Evolutionary conservation across 2,329 filamentous ascomycete species (phyloP).

Genomic region (Hypoxylon sp.): DNA sequence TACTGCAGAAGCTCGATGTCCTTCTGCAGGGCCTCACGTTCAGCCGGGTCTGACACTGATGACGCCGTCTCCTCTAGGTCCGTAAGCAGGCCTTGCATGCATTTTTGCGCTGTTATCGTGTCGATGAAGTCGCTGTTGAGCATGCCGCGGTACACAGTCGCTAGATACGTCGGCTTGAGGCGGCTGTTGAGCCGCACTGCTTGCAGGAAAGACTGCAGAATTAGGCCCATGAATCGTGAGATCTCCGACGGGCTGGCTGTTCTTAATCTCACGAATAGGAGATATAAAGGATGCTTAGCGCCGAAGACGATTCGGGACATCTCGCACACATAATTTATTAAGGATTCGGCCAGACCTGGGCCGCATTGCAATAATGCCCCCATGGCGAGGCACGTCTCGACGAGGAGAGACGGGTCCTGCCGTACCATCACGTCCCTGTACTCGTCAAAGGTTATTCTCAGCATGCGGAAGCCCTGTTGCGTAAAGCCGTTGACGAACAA

Average conservation of each 20-base stretch:
- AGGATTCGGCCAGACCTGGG: slow-evolving; percentile 24
- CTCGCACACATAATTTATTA: slow-evolving; percentile 33
- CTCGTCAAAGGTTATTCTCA: slow-evolving; percentile 36
- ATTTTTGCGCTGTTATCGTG: slow-evolving; percentile 4
- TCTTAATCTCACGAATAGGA: slow-evolving; percentile 29
- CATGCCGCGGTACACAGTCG: slow-evolving; percentile 37
- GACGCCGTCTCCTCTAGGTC: slow-evolving; percentile 13
- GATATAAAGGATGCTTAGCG: slow-evolving; percentile 31
- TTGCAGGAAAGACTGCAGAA: slow-evolving; percentile 31
- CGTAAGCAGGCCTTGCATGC: slow-evolving; percentile 25
- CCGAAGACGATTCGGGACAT: slow-evolving; percentile 37
- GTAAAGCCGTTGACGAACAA: slow-evolving; percentile 35
- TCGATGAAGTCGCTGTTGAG: slow-evolving; percentile 39
- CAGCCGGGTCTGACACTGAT: not conserved
- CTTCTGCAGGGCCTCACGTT: slow-evolving; percentile 1
- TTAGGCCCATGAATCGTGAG: slow-evolving; percentile 11
- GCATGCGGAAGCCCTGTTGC: slow-evolving; percentile 37
- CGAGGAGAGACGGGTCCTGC: slow-evolving; percentile 40
- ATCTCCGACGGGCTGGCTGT: slow-evolving; percentile 10
- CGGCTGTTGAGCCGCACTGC: slow-evolving; percentile 17
- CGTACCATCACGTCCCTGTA: slow-evolving; percentile 33
- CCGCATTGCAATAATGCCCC: slow-evolving; percentile 32
- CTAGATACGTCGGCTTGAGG: slow-evolving; percentile 37
- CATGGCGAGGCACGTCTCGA: slow-evolving; percentile 38
- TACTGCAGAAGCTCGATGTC: slow-evolving; percentile 24